Evolutionary conservation across 768 basidiomycete species (phyloP), one percentile per base, ranked within the genome.

Genomic region (Hygrocybe punicea): DNA sequence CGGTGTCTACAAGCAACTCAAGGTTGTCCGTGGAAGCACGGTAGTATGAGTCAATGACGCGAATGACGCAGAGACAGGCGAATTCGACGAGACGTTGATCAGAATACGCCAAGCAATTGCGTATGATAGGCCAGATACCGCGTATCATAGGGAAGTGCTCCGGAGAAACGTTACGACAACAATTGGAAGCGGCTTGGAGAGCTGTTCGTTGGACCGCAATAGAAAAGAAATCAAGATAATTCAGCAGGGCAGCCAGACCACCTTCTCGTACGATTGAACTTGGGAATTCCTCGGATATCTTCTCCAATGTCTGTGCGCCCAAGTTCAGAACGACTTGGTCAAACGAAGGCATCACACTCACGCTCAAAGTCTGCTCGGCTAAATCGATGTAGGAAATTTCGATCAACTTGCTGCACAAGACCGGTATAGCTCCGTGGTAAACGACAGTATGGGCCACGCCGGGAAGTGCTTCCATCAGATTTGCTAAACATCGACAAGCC

Each of bases 331-430:
- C 54, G 49, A 64, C 48, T 35, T 46, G 55, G 59, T 64, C 62
- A 49, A 35, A 47, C 25, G 50, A 52, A 63, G 35, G 11, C 39
- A 17, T 21, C 51, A 51, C 39, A 84, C 94, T 77, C 77, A 98
- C 96, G 67, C 92, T 95, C 62, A 99, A 76, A 8, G 96, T 98
- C 75, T 99, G 97, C 69, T 98, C 97, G 11, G 97, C 97, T 46
- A 99, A 80, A 72, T 99, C 97, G 63, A 99, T 98, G 68, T 95
- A 97, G 21, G 92, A 91, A 57, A 99, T 99, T 73, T 97, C 93
- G 69, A 93, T 85, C 59, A 99, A 76, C 71, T 99, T 98, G 82
- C 90, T 90, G 82, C 96, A 98, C 47, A 99, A 81, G 33, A 96
- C 93, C 16, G 94, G 94, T 57, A 99, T 95, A 16, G 96, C 97